Evolutionary conservation across 129 eudicot genomes (phyloP), one percentile per base, ranked within the genome.

Genomic region (Logfia minima): DNA sequence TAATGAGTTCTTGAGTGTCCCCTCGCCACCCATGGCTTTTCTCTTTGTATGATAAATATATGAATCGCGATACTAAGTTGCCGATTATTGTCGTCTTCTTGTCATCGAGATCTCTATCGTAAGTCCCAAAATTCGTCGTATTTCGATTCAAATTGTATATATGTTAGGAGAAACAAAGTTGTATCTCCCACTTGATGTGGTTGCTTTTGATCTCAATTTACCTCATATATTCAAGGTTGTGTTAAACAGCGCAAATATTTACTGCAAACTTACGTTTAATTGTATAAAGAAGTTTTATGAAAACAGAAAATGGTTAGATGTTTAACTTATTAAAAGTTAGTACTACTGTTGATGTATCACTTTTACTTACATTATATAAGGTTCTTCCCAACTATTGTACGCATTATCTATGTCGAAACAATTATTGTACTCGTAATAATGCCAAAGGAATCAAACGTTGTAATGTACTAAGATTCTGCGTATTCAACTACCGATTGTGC

Each of bases 1-100:
- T 55, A 16, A 14, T 71, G 62, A 71, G 64, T 2, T 26, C 16
- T 14, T 71, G 64, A 53, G 63, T 51, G 75, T 52, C 63, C 75
- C 65, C 53, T n/a, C 21, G 37, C 8, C 61, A 21, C 28, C 51
- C 13, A 7, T 67, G 72, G n/a, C 55, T 68, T 68, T 68, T 37
- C 55, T 39, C 1, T 21, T 68, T 34, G 72, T 68, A 19, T 68
- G 43, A 23, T 37, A 68, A 41, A 68, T 37, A 19, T 26, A 48
- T 1, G 55, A 9, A 63, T 23, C 13, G 10, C 68, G 28, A 63
- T 14, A 28, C 3, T 28, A 26, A 18, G 55, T 48, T 48, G 55
- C 28, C 56, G 32, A 68, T 34, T 28, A 37, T 68, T 68, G 55
- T 39, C 31, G 3, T 39, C 21, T 68, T 68, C 5, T 2, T 32